Conservation (phyloP, 768 basidiomycete genomes). For the Rubroboletus pulcherrimus region DNA sequence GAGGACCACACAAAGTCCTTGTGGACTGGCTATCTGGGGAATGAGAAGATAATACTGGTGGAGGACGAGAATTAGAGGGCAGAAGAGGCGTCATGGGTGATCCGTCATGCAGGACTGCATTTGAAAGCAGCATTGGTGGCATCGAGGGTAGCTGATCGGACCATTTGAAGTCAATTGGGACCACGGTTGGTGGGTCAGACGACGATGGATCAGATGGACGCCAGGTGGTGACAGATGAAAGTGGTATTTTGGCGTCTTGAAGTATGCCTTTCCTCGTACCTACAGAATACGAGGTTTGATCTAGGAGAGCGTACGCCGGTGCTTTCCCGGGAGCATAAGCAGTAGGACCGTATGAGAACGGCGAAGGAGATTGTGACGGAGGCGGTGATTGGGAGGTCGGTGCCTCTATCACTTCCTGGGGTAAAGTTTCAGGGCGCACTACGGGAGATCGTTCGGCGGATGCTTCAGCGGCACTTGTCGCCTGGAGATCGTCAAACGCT, state of each 20-base stretch:
- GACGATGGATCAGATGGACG: not conserved
- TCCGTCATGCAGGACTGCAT: not conserved
- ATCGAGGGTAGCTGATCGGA: not conserved
- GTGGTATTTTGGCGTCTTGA: not conserved
- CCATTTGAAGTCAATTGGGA: not conserved
- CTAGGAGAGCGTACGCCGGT: not conserved
- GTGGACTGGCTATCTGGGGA: not conserved
- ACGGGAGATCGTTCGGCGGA: not conserved
- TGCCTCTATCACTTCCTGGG: not conserved
- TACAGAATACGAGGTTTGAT: not conserved
- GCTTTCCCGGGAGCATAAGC: not conserved
- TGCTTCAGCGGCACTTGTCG: not conserved
- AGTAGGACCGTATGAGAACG: not conserved
- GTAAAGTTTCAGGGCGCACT: not conserved
- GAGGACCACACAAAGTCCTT: not conserved
- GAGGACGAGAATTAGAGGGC: not conserved
- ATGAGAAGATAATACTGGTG: not conserved
- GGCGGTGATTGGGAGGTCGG: not conserved
- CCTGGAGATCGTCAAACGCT: slow-evolving; percentile 19
- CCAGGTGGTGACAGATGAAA: not conserved
- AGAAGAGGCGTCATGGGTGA: not conserved
- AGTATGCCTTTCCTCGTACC: not conserved
- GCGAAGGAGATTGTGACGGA: not conserved
- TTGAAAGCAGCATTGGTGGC: not conserved
- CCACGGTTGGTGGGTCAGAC: not conserved